Conservation (phyloP, 352 stramenopile genomes). For the Globisporangium recalcitrans region DNA sequence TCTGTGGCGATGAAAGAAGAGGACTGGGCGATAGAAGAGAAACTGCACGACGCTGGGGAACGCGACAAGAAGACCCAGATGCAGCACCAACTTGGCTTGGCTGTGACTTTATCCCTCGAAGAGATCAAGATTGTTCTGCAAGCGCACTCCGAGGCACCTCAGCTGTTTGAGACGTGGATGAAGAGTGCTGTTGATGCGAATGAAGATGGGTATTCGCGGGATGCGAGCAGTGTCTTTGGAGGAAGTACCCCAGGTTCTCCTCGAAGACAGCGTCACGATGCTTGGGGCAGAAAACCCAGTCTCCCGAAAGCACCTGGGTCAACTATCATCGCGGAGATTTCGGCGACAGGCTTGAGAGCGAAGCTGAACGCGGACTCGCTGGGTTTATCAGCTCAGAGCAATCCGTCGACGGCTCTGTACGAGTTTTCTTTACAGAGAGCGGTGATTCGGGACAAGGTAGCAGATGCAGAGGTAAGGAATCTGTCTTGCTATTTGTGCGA, state of each 20-base stretch:
- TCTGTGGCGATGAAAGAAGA: conserved; percentile 13
- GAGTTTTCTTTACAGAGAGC: conserved; percentile 41
- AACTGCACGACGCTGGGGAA: background rate
- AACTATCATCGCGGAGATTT: conserved; percentile 33
- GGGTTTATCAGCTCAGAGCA: conserved; percentile 3
- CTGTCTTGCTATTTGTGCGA: conserved; percentile 1
- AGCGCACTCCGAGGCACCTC: conserved; percentile 35
- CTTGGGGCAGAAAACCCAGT: conserved; percentile 11
- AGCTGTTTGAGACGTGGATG: conserved; percentile 53
- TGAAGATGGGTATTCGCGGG: conserved; percentile 16
- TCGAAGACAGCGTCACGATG: conserved; percentile 17
- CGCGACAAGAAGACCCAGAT: background rate
- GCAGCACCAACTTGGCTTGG: conserved; percentile 2
- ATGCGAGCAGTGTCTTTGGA: conserved; percentile 7
- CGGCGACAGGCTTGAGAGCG: conserved; percentile 22
- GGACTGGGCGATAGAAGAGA: conserved; percentile 1
- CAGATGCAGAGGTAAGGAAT: conserved; percentile 34
- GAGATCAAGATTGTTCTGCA: conserved; percentile 47
- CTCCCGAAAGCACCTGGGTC: conserved; percentile 4
- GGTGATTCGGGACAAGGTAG: conserved; percentile 41
- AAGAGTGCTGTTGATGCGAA: conserved; percentile 24
- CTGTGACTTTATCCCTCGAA: conserved; percentile 29
- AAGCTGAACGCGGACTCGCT: conserved; percentile 18
- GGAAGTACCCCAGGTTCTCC: conserved; percentile 17
- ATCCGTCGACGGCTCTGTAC: conserved; percentile 21